Evolutionary conservation across 345 rosid genomes (phyloP).

Genomic region (Citrus cavaleriei): DNA sequence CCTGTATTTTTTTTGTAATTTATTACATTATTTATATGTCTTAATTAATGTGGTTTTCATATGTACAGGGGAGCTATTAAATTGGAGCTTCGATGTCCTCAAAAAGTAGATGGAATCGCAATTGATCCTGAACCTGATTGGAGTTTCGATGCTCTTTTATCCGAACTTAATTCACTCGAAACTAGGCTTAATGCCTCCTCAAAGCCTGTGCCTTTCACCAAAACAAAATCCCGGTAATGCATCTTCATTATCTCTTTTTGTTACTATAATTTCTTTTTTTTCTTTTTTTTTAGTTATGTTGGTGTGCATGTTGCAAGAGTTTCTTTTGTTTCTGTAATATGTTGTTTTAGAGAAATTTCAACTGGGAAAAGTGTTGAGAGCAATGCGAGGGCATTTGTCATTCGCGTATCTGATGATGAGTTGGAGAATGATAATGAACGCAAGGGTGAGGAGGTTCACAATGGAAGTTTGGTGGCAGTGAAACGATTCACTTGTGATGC

Average conservation of each 20-base stretch:
- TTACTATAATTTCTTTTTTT: no score
- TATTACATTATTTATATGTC: neutral
- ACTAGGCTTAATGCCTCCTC: constrained; percentile 51
- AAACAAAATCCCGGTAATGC: constrained; percentile 41
- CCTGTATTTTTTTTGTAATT: neutral
- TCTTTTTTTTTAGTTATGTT: neutral
- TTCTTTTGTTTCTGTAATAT: neutral
- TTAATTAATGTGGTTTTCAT: neutral
- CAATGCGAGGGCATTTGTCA: constrained; percentile 44
- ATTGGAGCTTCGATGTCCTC: constrained; percentile 61
- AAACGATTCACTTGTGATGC: constrained; percentile 48
- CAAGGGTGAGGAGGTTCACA: constrained; percentile 27
- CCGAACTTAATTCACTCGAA: constrained; percentile 68
- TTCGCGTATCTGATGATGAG: constrained; percentile 64
- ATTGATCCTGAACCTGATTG: constrained; percentile 79
- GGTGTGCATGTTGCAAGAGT: neutral
- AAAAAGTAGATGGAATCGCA: constrained; percentile 47
- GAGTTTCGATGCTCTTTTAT: constrained; percentile 51
- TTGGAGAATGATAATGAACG: constrained; percentile 44
- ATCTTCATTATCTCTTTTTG: neutral
- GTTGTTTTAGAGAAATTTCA: constrained; percentile 14
- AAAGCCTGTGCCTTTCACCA: constrained; percentile 38
- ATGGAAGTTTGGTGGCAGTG: constrained; percentile 23
- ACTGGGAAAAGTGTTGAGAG: constrained; percentile 29
- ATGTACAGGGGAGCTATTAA: constrained; percentile 52